These are phyloP conservation scores for Puccinia polysora DNA, from an alignment of 1,284 basidiomycete species.

Conservation along the genomic window DNA sequence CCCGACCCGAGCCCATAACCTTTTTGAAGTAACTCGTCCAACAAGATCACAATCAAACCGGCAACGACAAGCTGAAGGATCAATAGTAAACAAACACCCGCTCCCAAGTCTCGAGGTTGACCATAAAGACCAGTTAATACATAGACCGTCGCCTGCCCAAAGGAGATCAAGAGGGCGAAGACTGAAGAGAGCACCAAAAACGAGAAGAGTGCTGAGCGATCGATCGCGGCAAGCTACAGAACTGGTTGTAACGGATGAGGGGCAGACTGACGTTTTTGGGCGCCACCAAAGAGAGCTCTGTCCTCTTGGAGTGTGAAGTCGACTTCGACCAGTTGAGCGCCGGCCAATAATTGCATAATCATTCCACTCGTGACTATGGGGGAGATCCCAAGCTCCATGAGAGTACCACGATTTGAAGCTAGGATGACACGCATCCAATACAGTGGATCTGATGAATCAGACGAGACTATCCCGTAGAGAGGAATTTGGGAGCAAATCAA, in stretches of 20 bases:
- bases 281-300: conserved; percentile 87
- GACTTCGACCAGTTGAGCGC: conserved; percentile 94
- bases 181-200: conserved; percentile 58
- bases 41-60: conserved; percentile 91
- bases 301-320: conserved; percentile 98
- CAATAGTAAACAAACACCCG: conserved; percentile 88
- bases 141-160: conserved; percentile 95
- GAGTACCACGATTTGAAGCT: conserved; percentile 93
- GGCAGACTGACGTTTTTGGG: conserved; percentile 80
- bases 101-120: conserved; percentile 84
- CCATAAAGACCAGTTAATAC: conserved; percentile 96
- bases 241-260: neutral
- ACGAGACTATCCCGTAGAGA: conserved; percentile 95
- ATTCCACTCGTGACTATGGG: conserved; percentile 97
- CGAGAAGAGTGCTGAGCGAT: conserved; percentile 21
- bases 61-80: conserved; percentile 93
- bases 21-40: conserved; percentile 97
- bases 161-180: conserved; percentile 90
- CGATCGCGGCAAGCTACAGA: no score
- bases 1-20: conserved; percentile 97
- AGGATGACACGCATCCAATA: conserved; percentile 99
- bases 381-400: conserved; percentile 98
- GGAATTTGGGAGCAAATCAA: conserved; percentile 95
- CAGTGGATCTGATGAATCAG: conserved; percentile 92
- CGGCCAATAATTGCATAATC: conserved; percentile 99